Evolutionary conservation across 108 stramenopile genomes (phyloP).

Genomic region (Cyclostephanos tholiformis): DNA sequence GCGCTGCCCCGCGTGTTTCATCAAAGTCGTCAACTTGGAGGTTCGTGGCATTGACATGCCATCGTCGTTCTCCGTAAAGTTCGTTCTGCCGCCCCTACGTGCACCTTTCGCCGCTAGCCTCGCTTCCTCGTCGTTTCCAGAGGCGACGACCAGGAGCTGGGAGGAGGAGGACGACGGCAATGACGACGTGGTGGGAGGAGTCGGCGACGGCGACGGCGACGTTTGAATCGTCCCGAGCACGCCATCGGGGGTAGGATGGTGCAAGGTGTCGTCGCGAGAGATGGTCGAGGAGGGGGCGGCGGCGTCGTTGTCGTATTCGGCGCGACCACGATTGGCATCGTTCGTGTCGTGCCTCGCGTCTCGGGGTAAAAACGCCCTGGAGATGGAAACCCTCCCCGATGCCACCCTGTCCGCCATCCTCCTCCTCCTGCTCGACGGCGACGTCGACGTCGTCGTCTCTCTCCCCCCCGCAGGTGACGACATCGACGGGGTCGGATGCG

Average conservation of each 20-base stretch:
- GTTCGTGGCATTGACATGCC: not conserved
- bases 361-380: constrained; percentile 8
- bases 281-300: not conserved
- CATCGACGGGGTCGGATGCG: not conserved
- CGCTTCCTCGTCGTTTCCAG: not conserved
- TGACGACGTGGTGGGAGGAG: not conserved
- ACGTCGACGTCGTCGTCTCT: not conserved
- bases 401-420: constrained; percentile 21
- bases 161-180: not conserved
- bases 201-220: too few relatives aligned
- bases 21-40: not conserved
- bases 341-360: not conserved
- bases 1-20: constrained; percentile 1
- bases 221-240: too few relatives aligned
- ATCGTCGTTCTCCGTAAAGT: not conserved
- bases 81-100: not conserved
- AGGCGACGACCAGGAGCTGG: not conserved
- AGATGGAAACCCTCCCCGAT: constrained; percentile 15
- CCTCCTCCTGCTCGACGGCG: not conserved
- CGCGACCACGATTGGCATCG: too few relatives aligned
- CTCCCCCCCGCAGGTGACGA: not conserved
- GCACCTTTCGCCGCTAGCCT: not conserved
- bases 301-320: too few relatives aligned
- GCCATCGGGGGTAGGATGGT: too few relatives aligned
- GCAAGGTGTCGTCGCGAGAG: too few relatives aligned